Base-by-base conservation (phyloP, 192 early-diverging fungal species). In the Funneliformis mosseae region DNA sequence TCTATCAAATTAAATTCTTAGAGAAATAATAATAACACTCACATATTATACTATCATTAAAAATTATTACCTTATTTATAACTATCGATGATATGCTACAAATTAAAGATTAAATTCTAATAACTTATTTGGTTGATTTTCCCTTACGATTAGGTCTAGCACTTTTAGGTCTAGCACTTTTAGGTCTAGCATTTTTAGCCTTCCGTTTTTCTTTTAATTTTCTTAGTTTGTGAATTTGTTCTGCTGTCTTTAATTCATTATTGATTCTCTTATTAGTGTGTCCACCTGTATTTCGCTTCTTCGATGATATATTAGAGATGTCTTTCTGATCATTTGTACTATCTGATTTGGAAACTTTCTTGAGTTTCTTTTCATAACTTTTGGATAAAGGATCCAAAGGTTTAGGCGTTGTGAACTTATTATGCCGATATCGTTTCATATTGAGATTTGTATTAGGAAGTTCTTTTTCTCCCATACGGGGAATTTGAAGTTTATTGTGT, bases 401-500 rank as follows among this genome's bases (percentile, higher is more conserved):
- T 76, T 94, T 94, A 46, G 95, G 91, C 21, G 91, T 88, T 3
- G 91, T 92, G 38, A 91, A 84, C 74, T 88, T 91, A 68, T 90
- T 95, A 84, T 99, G 95, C 33, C 92, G 88, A 89, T 92, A 99
- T 39, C 89, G 77, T 39, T 91, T 90, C 16, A 81, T 85, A 0
- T 86, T 82, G 41, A 90, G 80, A 33, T 85, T 79, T 43, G 84
- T 84, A 5, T 87, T 81, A 6, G 82, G 84, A 59, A 97, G 85
- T 84, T 99, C 98, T 76, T 85, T 83, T 80, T 99, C 98, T 74
- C 98, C 98, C 14, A 88, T 84, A 16, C 94, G 91, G 14, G 98
- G 98, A 16, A 98, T 76, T 25, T 79, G 79, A 38, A 94, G 88
- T 81, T 94, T 92, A 63, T 91, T 96, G 86, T 95, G 94, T 76